A percentile compares a stretch with the other conserved stretches of the same genome.
Conservation (phyloP, 768 basidiomycete genomes). For the Mycena rebaudengoi region DNA sequence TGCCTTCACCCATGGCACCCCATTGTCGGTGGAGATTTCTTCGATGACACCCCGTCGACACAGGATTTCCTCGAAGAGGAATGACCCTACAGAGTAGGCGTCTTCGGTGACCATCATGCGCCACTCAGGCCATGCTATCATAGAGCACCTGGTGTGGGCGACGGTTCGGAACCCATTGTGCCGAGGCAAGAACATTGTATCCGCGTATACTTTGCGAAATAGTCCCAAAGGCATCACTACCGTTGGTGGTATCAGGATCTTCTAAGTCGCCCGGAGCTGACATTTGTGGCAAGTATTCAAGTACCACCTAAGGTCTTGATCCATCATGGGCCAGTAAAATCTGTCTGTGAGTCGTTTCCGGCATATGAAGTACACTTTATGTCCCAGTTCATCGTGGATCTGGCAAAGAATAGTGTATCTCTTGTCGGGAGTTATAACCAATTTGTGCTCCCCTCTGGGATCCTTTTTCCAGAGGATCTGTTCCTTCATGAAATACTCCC, state of each 20-base stretch:
- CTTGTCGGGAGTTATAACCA: not conserved
- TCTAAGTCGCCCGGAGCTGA: not conserved
- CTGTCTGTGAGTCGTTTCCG: not conserved
- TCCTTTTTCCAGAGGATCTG: not conserved
- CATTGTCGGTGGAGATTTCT: slow-evolving; percentile 1
- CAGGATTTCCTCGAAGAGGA: not conserved
- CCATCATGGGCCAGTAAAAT: not conserved
- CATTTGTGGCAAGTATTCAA: not conserved
- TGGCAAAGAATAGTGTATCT: not conserved
- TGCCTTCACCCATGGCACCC: not conserved
- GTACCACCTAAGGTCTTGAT: not conserved
- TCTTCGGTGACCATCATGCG: not conserved
- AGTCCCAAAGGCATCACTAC: not conserved
- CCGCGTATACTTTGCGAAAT: not conserved
- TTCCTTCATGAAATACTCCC: no score
- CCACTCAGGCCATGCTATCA: not conserved
- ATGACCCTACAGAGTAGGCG: not conserved
- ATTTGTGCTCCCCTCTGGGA: not conserved
- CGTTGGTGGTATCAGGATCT: not conserved
- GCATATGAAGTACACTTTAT: not conserved
- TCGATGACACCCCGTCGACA: not conserved
- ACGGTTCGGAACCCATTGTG: not conserved
- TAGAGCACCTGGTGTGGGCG: not conserved
- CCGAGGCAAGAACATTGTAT: not conserved
- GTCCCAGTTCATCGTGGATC: not conserved